A percentile compares a stretch with the other conserved stretches of the same genome.
phyloP scores from a whole-genome alignment of 192 early-diverging fungal species.

The Backusella westeae region DNA sequence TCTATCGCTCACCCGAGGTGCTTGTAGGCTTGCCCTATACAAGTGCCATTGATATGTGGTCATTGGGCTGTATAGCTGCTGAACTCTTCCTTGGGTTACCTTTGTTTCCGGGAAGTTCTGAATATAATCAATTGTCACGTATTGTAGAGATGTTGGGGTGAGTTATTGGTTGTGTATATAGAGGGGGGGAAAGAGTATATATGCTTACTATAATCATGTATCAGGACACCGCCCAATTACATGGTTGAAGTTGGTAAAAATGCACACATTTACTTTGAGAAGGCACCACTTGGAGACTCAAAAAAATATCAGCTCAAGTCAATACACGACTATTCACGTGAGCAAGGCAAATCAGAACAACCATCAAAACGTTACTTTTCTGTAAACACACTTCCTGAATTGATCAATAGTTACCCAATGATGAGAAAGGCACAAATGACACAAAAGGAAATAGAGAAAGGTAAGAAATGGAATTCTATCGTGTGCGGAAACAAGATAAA shows the following conservation, averaged over 20 bases:
- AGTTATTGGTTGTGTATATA: neutral
- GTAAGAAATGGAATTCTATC: conserved; percentile 29
- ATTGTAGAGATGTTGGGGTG: conserved; percentile 95
- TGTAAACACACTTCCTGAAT: conserved; percentile 81
- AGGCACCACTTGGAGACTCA: conserved; percentile 10
- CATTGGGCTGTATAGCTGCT: conserved; percentile 94
- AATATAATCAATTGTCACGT: conserved; percentile 93
- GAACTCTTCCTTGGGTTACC: conserved; percentile 96
- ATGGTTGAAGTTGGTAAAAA: conserved; percentile 95
- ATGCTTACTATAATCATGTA: neutral
- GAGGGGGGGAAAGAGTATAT: neutral
- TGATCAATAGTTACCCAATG: conserved; percentile 85
- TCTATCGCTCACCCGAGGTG: conserved; percentile 96
- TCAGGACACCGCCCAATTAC: conserved; percentile 75
- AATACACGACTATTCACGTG: conserved; percentile 56
- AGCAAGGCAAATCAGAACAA: conserved; percentile 80
- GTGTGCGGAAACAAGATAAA: neutral
- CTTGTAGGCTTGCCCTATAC: conserved; percentile 92
- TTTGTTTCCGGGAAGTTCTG: conserved; percentile 92
- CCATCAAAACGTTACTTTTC: conserved; percentile 91
- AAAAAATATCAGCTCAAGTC: conserved; percentile 17
- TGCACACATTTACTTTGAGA: conserved; percentile 84
- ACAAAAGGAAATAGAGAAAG: conserved; percentile 70
- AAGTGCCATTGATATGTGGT: conserved; percentile 98
- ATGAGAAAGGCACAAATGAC: conserved; percentile 60